Evolutionary conservation across 2,329 filamentous ascomycete species (phyloP).

Genomic region (Aspergillus caelatus): DNA sequence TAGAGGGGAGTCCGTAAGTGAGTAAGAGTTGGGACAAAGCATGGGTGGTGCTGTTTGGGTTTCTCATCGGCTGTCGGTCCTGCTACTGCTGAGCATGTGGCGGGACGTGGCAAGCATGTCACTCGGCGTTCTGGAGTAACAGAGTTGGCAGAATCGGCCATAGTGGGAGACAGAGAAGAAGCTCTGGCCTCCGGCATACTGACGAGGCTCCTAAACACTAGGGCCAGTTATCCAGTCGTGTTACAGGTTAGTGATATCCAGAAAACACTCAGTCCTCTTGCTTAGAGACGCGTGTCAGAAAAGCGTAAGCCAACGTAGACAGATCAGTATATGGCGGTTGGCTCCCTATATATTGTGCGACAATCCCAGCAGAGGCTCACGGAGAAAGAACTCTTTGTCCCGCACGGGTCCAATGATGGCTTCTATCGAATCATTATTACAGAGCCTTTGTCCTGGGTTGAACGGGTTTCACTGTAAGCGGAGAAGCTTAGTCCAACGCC

Average conservation of each 20-base stretch:
- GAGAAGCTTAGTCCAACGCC: background rate
- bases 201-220: background rate
- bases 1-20: slow-evolving; percentile 35
- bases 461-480: background rate
- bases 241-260: background rate
- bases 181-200: background rate
- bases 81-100: background rate
- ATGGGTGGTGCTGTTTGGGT: slow-evolving; percentile 10
- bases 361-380: background rate
- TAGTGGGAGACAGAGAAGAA: background rate
- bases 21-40: slow-evolving; percentile 21
- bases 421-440: background rate
- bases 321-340: background rate
- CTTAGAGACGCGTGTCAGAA: background rate
- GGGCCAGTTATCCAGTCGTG: background rate
- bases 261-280: too few species aligned
- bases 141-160: background rate
- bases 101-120: background rate
- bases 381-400: background rate
- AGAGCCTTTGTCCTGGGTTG: background rate
- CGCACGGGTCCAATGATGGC: background rate
- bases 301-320: background rate
- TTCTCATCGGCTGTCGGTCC: background rate
- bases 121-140: background rate
- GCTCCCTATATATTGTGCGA: background rate